Evolutionary conservation across 2,329 filamentous ascomycete species (phyloP).

Genomic region (Sporothrix sp.): DNA sequence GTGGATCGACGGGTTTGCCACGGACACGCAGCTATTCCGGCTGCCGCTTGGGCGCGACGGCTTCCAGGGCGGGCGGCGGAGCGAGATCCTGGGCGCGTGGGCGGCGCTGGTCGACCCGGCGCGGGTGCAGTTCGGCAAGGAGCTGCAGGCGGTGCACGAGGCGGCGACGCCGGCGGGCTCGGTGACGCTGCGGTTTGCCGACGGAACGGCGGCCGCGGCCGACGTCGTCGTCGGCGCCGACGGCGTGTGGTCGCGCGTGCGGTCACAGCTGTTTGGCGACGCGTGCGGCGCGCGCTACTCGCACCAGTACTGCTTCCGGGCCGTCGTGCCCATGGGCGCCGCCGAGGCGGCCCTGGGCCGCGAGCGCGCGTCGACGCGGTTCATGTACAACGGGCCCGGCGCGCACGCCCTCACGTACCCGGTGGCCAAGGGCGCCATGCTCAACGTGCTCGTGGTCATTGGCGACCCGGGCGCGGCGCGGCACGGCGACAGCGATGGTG

Average conservation of each 20-base stretch:
- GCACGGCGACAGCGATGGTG: neutral
- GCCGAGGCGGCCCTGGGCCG: slow-evolving; percentile 41
- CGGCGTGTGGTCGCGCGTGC: slow-evolving; percentile 49
- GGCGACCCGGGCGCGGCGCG: slow-evolving; percentile 31
- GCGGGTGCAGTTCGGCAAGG: slow-evolving; percentile 26
- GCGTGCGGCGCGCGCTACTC: slow-evolving; percentile 39
- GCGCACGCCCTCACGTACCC: slow-evolving; percentile 54
- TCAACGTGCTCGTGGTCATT: slow-evolving; percentile 47
- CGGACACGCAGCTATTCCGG: slow-evolving; percentile 25
- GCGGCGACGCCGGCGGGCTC: neutral
- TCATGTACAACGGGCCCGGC: slow-evolving; percentile 47
- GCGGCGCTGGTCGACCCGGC: slow-evolving; percentile 23
- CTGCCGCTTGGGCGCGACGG: slow-evolving; percentile 31
- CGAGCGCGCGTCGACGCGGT: slow-evolving; percentile 37
- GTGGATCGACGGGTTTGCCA: slow-evolving; percentile 30
- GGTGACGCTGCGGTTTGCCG: slow-evolving; percentile 23
- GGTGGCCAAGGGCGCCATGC: slow-evolving; percentile 41
- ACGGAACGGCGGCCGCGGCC: slow-evolving; percentile 23
- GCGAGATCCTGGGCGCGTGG: slow-evolving; percentile 33
- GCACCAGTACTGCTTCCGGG: slow-evolving; percentile 52
- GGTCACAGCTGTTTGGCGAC: slow-evolving; percentile 42
- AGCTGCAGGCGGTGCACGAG: slow-evolving; percentile 24
- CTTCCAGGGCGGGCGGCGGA: slow-evolving; percentile 33
- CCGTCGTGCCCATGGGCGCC: slow-evolving; percentile 49
- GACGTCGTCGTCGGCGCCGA: slow-evolving; percentile 50